phyloP scores from a whole-genome alignment of 441 rosid species.

The Gossypium gossypioides region DNA sequence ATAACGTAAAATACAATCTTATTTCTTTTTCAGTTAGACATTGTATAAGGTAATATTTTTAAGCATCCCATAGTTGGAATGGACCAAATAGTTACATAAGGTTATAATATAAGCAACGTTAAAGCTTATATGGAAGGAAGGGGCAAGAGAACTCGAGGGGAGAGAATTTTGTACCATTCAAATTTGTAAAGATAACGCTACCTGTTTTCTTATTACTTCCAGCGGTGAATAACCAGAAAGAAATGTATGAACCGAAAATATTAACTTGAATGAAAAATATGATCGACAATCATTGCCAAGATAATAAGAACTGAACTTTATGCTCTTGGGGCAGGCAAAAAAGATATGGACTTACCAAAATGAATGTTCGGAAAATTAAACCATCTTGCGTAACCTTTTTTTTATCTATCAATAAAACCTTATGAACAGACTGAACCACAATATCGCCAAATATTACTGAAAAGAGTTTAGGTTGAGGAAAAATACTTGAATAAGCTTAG shows the following conservation, averaged over 20 bases:
- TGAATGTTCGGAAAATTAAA: neutral
- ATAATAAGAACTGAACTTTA: neutral
- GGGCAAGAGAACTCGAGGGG: too few relatives aligned
- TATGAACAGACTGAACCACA: neutral
- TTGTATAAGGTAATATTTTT: too few relatives aligned
- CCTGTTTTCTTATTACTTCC: too few relatives aligned
- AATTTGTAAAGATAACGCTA: too few relatives aligned
- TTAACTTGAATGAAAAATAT: neutral
- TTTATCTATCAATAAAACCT: neutral
- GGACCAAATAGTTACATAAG: too few relatives aligned
- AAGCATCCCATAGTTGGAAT: too few relatives aligned
- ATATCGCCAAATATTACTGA: neutral
- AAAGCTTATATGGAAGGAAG: too few relatives aligned
- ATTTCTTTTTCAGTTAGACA: too few relatives aligned
- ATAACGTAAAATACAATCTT: too few relatives aligned
- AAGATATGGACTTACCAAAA: neutral
- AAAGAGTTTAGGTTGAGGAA: neutral
- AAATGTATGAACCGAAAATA: neutral
- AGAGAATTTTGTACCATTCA: too few relatives aligned
- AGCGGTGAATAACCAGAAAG: too few relatives aligned
- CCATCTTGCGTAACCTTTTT: neutral
- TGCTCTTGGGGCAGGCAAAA: neutral
- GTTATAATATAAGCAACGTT: too few relatives aligned
- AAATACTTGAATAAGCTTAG: neutral
- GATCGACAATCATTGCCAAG: neutral